Conservation (phyloP, 257 asterid species). For the Craterostigma plantagineum region DNA sequence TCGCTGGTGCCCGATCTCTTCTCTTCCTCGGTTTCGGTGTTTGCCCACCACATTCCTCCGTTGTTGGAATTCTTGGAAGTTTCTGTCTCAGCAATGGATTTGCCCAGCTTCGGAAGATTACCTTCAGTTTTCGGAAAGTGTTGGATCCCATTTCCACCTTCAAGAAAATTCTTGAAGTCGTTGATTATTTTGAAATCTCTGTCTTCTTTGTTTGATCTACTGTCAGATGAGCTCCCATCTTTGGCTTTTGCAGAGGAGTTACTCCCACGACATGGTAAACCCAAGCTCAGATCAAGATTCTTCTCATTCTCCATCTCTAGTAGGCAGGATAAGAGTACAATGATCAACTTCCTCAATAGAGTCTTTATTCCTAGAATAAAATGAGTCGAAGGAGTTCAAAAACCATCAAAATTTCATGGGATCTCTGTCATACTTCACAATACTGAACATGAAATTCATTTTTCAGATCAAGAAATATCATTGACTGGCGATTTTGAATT, state of each 20-base stretch:
- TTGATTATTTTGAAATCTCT: slow-evolving; percentile 68
- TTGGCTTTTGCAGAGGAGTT: slow-evolving; percentile 35
- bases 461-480: too few species aligned
- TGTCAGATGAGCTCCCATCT: slow-evolving; percentile 44
- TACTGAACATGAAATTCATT: too few species aligned
- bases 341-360: too few species aligned
- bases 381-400: too few species aligned
- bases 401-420: too few species aligned
- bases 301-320: slow-evolving; percentile 57
- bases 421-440: too few species aligned
- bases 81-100: slow-evolving; percentile 28
- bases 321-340: too few species aligned
- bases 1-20: slow-evolving; percentile 36
- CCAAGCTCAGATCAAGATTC: slow-evolving; percentile 70
- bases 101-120: slow-evolving; percentile 20
- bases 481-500: too few species aligned
- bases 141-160: slow-evolving; percentile 43
- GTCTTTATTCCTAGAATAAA: too few species aligned
- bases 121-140: slow-evolving; percentile 37
- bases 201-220: slow-evolving; percentile 46
- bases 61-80: slow-evolving; percentile 39
- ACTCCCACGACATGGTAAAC: slow-evolving; percentile 59
- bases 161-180: slow-evolving; percentile 82
- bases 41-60: slow-evolving; percentile 25
- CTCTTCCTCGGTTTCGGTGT: slow-evolving; percentile 33